Conservation (phyloP, 2,329 filamentous ascomycete genomes). For the Rachicladosporium sp. region DNA sequence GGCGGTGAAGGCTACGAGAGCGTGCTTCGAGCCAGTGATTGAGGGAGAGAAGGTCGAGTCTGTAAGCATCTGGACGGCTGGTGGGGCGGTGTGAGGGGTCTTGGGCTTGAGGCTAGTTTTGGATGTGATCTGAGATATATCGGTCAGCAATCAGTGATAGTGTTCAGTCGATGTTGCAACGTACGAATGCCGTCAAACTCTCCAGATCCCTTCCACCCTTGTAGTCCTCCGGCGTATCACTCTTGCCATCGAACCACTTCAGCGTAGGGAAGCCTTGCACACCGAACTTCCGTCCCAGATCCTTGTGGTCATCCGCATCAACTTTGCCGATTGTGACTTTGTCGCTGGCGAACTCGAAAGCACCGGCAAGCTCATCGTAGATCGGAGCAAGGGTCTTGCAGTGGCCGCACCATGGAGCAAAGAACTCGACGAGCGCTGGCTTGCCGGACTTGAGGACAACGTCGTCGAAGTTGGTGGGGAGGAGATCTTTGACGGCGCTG, state of each 20-base stretch:
- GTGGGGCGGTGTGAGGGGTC: slow-evolving; percentile 57
- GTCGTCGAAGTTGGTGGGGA: slow-evolving; percentile 81
- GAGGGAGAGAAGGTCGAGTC: slow-evolving; percentile 65
- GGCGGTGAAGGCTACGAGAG: slow-evolving; percentile 91
- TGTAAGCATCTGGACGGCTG: slow-evolving; percentile 65
- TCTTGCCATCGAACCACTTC: slow-evolving; percentile 97
- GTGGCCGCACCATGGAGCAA: slow-evolving; percentile 96
- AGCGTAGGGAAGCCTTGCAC: slow-evolving; percentile 92
- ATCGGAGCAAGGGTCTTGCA: slow-evolving; percentile 95
- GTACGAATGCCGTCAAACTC: slow-evolving; percentile 64
- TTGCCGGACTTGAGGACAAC: slow-evolving; percentile 84
- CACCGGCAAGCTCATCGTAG: slow-evolving; percentile 76
- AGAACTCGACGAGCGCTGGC: slow-evolving; percentile 94
- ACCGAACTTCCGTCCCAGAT: slow-evolving; percentile 72
- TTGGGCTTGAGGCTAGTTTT: slow-evolving; percentile 78
- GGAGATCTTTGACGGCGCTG: slow-evolving; percentile 80
- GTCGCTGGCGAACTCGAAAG: slow-evolving; percentile 60
- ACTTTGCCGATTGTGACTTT: slow-evolving; percentile 88
- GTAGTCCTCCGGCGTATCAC: slow-evolving; percentile 73
- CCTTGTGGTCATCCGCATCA: slow-evolving; percentile 80
- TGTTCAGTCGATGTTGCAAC: no score
- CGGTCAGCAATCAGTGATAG: no score
- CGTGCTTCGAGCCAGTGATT: slow-evolving; percentile 76
- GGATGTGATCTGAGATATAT: slow-evolving; percentile 35
- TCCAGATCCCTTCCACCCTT: slow-evolving; percentile 78